Base-by-base conservation (phyloP, 306 rosid genomes). In the Luffa acutangula region DNA sequence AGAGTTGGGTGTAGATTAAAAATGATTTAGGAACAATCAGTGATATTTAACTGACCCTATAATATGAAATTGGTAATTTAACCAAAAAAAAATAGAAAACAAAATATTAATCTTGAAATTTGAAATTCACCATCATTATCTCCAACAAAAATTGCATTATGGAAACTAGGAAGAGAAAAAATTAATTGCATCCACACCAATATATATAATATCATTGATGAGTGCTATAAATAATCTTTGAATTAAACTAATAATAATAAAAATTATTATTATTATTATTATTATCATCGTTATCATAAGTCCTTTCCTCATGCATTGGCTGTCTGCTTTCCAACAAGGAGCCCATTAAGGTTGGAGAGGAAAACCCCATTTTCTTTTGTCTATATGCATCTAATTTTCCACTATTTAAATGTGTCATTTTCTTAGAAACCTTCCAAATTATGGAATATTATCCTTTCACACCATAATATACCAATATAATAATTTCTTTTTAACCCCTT, bases 331-430 rank as follows among this genome's bases (percentile, higher is more conserved):
- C 77, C 58, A 46, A 72, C 57, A 10, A 71, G 57, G 58, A 72
- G 58, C 42, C 77, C 77, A 72, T 48, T 25, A 72, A 72, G 75
- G 53, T 69, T 21, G 75, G 75, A 69, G 75, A 42, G 75, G 36
- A 42, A 42, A 67, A 67, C 7, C 75, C 75, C 13, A 67, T 67
- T 67, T 71, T 45, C 11, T 20, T 71, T 45, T 71, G 76, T 71
- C 56, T 12, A 72, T 72, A 21, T 72, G 2, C 21, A 46, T 72
- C 58, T 11, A 72, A 72, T 72, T 45, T 69, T 7, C 77, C 41
- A 20, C 36, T 43, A 70, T 70, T 21, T 70, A 70, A 70, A 42
- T 70, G 76, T 43, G 56, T 70, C 76, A 45, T 20, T 70, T 70
- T 70, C 56, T 43, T 43, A 21, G 37, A 56, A 70, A 42, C 7